Evolutionary conservation across 768 basidiomycete genomes (phyloP).

Genomic region (Suillus plorans): DNA sequence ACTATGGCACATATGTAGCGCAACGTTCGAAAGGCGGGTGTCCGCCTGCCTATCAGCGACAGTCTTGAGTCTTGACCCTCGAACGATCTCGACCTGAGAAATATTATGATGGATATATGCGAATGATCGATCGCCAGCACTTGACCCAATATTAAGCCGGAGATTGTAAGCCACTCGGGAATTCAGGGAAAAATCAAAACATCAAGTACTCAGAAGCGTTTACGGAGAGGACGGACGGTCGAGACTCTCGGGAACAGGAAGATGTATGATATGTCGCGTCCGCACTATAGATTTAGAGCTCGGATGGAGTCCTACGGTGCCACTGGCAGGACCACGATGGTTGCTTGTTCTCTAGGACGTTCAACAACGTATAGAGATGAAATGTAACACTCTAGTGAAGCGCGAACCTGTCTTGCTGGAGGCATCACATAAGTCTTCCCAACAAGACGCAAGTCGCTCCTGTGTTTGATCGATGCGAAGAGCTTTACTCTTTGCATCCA

Average conservation of each 20-base stretch:
- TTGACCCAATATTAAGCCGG: not conserved
- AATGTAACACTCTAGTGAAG: slow-evolving; percentile 27
- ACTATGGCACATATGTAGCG: not conserved
- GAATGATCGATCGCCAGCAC: not conserved
- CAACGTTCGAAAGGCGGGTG: not conserved
- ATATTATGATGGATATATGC: not conserved
- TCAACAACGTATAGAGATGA: slow-evolving; percentile 27
- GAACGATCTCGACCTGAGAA: not conserved
- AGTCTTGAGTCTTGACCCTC: not conserved
- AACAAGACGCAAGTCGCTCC: too few species aligned
- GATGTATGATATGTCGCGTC: not conserved
- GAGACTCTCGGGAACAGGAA: not conserved
- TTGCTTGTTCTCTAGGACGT: slow-evolving; percentile 50
- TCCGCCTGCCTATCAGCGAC: not conserved
- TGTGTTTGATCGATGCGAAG: too few species aligned
- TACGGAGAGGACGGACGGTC: not conserved
- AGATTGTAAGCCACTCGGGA: not conserved
- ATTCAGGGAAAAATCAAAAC: not conserved
- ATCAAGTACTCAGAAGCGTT: not conserved
- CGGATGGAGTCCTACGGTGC: not conserved
- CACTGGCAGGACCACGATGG: slow-evolving; percentile 67
- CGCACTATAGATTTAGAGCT: not conserved
- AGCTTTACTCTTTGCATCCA: too few species aligned
- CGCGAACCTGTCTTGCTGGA: not conserved
- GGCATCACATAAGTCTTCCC: not conserved